phyloP scores from a whole-genome alignment of 352 stramenopile genomes.

The Phytophthora citricola region DNA sequence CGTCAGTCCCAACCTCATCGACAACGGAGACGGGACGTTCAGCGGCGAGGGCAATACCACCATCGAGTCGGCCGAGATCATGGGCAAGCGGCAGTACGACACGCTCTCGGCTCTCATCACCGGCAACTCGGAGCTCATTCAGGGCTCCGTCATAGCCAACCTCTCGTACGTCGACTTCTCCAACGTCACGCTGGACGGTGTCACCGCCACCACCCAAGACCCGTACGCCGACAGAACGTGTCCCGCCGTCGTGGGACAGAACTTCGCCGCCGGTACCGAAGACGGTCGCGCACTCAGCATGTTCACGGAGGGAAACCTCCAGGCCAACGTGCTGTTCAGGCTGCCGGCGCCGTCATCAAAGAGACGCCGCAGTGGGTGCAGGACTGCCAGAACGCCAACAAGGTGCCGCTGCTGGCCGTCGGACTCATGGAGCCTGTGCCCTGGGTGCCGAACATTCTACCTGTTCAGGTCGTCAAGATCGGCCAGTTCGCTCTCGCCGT shows the following conservation, averaged over 20 bases:
- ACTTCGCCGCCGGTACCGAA: slow-evolving; percentile 57
- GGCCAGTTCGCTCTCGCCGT: slow-evolving; percentile 43
- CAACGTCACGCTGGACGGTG: slow-evolving; percentile 45
- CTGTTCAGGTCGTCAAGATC: slow-evolving; percentile 56
- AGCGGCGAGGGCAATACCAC: slow-evolving; percentile 39
- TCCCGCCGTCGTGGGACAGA: slow-evolving; percentile 53
- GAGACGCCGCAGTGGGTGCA: slow-evolving; percentile 50
- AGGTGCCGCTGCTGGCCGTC: slow-evolving; percentile 46
- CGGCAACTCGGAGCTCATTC: slow-evolving; percentile 28
- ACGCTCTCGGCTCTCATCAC: slow-evolving; percentile 40
- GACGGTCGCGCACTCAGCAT: slow-evolving; percentile 43
- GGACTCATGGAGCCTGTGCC: slow-evolving; percentile 49
- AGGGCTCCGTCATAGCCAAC: slow-evolving; percentile 31
- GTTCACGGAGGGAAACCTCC: slow-evolving; percentile 44
- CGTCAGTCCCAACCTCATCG: slow-evolving; percentile 53
- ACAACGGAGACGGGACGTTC: slow-evolving; percentile 59
- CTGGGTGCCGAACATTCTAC: slow-evolving; percentile 54
- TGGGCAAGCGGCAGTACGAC: slow-evolving; percentile 42
- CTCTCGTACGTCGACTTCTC: slow-evolving; percentile 59
- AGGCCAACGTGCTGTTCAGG: slow-evolving; percentile 42
- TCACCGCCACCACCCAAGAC: slow-evolving; percentile 21
- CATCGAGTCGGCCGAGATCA: slow-evolving; percentile 55
- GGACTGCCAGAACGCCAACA: slow-evolving; percentile 47
- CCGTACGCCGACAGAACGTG: slow-evolving; percentile 49
- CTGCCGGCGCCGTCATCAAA: slow-evolving; percentile 33